phyloP scores from a whole-genome alignment of 768 basidiomycete species.

The Suillus bovinus region DNA sequence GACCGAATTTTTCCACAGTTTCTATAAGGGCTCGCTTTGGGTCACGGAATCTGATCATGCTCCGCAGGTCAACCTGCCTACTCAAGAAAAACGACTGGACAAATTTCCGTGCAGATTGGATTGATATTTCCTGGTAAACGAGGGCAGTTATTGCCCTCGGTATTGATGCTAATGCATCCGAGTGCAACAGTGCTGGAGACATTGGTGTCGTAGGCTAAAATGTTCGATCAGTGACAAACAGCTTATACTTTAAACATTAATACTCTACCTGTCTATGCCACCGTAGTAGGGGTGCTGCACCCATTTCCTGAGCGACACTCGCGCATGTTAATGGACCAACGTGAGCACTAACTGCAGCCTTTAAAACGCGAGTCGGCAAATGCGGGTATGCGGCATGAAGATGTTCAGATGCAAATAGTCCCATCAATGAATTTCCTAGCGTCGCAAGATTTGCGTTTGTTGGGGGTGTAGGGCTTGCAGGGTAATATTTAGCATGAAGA shows the following conservation, averaged over 20 bases:
- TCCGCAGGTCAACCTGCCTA: constrained; percentile 78
- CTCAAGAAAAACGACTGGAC: constrained; percentile 87
- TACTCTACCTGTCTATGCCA: constrained; percentile 71
- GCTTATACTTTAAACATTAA: not conserved
- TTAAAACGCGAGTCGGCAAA: constrained; percentile 87
- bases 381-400: constrained; percentile 82
- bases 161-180: constrained; percentile 88
- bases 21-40: constrained; percentile 77
- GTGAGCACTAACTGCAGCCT: constrained; percentile 89
- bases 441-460: constrained; percentile 77
- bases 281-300: constrained; percentile 71
- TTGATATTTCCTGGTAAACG: constrained; percentile 85
- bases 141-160: constrained; percentile 86
- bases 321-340: constrained; percentile 86
- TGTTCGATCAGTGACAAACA: constrained; percentile 4
- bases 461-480: constrained; percentile 50
- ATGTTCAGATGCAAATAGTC: constrained; percentile 86
- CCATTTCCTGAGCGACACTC: constrained; percentile 83
- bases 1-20: constrained; percentile 68
- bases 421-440: constrained; percentile 86
- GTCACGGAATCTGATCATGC: constrained; percentile 79
- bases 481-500: constrained; percentile 57
- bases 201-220: constrained; percentile 49
- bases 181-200: constrained; percentile 59
- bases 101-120: constrained; percentile 85